phyloP scores from a whole-genome alignment of 352 stramenopile species.

The Phytophthora fragariaefolia region DNA sequence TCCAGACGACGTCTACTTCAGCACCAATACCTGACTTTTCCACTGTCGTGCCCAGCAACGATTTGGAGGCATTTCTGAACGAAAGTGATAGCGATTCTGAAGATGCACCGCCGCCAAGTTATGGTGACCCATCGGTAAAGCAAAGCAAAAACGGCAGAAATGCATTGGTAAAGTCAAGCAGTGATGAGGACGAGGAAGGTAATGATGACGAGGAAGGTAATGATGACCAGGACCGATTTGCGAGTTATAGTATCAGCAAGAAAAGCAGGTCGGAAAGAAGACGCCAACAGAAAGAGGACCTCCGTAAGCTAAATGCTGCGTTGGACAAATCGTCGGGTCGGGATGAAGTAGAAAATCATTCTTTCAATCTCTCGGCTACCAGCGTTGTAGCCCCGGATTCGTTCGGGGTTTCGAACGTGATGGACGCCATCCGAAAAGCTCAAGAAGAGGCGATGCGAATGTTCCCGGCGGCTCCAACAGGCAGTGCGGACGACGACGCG shows the following conservation, averaged over 20 bases:
- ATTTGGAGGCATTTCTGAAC: slow-evolving; percentile 71
- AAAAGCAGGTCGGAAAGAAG: slow-evolving; percentile 45
- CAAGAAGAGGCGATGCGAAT: slow-evolving; percentile 74
- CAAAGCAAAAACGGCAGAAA: slow-evolving; percentile 1
- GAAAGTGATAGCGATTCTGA: slow-evolving; percentile 69
- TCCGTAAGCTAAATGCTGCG: slow-evolving; percentile 42
- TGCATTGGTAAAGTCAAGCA: slow-evolving; percentile 31
- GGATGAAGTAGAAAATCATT: slow-evolving; percentile 7
- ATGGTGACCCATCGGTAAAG: background rate
- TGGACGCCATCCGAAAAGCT: slow-evolving; percentile 73
- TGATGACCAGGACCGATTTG: slow-evolving; percentile 51
- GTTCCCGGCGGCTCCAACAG: slow-evolving; percentile 35
- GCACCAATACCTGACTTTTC: slow-evolving; percentile 13
- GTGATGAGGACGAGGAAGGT: slow-evolving; percentile 45
- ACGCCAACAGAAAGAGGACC: slow-evolving; percentile 55
- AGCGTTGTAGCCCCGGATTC: slow-evolving; percentile 10
- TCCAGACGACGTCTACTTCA: slow-evolving; percentile 7
- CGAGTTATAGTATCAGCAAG: slow-evolving; percentile 53
- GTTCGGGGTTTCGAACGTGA: slow-evolving; percentile 53
- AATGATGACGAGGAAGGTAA: slow-evolving; percentile 22
- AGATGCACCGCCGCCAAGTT: slow-evolving; percentile 8
- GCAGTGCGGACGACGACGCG: slow-evolving; percentile 1
- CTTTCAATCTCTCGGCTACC: slow-evolving; percentile 6
- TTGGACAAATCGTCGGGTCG: slow-evolving; percentile 22
- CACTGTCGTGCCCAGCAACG: slow-evolving; percentile 34